Conservation (phyloP, 768 basidiomycete genomes). For the Obba rivulosa region DNA sequence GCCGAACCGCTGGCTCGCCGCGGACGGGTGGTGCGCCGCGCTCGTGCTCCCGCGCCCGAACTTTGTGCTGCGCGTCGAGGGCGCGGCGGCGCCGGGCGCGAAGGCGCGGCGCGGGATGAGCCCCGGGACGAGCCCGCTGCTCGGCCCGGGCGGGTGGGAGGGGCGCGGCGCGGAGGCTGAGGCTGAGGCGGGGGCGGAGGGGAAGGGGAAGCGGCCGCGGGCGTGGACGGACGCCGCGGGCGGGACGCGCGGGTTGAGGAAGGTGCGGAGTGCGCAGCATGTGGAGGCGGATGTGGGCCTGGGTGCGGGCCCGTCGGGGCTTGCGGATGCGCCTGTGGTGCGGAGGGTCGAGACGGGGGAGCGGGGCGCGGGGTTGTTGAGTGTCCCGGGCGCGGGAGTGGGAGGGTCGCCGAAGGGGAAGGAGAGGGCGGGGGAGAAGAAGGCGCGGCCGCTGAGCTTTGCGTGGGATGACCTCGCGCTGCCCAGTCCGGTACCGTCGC, state of each 20-base stretch:
- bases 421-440: constrained; percentile 12
- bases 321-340: too few relatives aligned
- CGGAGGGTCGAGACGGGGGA: neutral
- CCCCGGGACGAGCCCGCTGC: constrained; percentile 7
- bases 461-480: constrained; percentile 55
- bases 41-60: constrained; percentile 72
- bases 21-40: constrained; percentile 82
- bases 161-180: neutral
- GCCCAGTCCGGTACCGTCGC: constrained; percentile 54
- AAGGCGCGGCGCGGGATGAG: neutral
- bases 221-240: neutral
- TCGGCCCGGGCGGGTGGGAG: neutral
- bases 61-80: constrained; percentile 44
- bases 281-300: too few relatives aligned
- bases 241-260: neutral
- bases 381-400: neutral
- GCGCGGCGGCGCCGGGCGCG: constrained; percentile 12
- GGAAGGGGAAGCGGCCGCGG: neutral
- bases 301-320: neutral
- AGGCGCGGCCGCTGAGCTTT: constrained; percentile 51
- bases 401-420: constrained; percentile 3
- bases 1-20: constrained; percentile 58
- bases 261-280: neutral
- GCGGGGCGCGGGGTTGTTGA: neutral
- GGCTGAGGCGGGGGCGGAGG: constrained; percentile 7